These are phyloP conservation scores for Saccharomyces hybrid DNA, from an alignment of 1,139 yeast species.

Conservation along the genomic window DNA sequence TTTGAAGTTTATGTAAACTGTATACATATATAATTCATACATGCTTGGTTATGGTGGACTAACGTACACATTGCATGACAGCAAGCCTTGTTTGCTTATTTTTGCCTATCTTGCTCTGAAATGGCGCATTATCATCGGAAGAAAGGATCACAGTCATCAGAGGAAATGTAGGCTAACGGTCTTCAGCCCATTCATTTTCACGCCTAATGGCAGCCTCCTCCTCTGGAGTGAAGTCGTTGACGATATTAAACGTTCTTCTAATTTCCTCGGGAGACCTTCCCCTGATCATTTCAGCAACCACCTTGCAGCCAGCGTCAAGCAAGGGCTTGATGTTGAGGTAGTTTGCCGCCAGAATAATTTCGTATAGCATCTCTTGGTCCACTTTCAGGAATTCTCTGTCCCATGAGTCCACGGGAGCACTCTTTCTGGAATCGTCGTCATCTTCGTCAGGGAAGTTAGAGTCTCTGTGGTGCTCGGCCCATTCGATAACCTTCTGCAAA, in stretches of 20 bases:
- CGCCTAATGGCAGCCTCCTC: constrained; percentile 97
- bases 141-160: not conserved
- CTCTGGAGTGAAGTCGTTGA: constrained; percentile 93
- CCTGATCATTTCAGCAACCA: constrained; percentile 96
- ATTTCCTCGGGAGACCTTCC: constrained; percentile 95
- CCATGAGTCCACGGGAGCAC: constrained; percentile 90
- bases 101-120: not conserved
- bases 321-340: constrained; percentile 89
- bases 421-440: constrained; percentile 72
- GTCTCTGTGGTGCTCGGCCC: constrained; percentile 95
- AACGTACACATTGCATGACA: not conserved
- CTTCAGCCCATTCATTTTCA: constrained; percentile 99
- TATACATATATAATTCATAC: not conserved
- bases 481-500: constrained; percentile 83
- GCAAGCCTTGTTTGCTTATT: not conserved
- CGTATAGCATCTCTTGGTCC: constrained; percentile 97
- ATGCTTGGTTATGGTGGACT: not conserved
- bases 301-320: constrained; percentile 92
- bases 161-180: constrained; percentile 44
- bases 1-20: not conserved
- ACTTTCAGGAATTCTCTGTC: constrained; percentile 92
- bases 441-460: constrained; percentile 72
- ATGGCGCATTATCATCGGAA: not conserved
- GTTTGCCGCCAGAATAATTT: constrained; percentile 91
- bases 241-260: constrained; percentile 90